Conservation (phyloP, 768 basidiomycete species). For the Suillus paluster region DNA sequence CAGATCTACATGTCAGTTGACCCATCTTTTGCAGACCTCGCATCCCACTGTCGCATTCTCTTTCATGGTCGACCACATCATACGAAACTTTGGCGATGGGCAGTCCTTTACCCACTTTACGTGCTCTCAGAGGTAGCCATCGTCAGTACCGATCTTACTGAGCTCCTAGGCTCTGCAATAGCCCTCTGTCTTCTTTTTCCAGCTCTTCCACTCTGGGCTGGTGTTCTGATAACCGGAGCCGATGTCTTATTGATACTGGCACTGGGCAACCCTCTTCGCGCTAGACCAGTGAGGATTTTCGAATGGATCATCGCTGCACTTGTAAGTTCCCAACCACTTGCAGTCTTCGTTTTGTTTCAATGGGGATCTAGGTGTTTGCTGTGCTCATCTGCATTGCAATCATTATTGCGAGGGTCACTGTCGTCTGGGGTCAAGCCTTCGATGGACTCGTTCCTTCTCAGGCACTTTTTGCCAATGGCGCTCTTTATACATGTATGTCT, state of each 20-base stretch:
- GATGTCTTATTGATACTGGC: slow-evolving; percentile 76
- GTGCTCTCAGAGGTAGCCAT: too few relatives aligned
- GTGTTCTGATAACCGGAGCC: slow-evolving; percentile 66
- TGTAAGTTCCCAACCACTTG: slow-evolving; percentile 43
- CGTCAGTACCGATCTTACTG: too few relatives aligned
- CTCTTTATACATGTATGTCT: slow-evolving; percentile 67
- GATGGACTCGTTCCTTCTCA: slow-evolving; percentile 77
- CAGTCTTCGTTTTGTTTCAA: slow-evolving; percentile 10
- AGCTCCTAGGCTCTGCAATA: too few relatives aligned
- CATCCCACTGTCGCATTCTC: too few relatives aligned
- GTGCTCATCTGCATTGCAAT: slow-evolving; percentile 81
- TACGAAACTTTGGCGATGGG: too few relatives aligned
- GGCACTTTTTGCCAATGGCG: slow-evolving; percentile 55
- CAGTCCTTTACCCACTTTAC: too few relatives aligned
- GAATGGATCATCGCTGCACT: too few relatives aligned
- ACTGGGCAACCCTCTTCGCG: slow-evolving; percentile 69
- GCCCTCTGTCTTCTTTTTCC: slow-evolving; percentile 79
- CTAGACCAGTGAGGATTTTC: slow-evolving; percentile 64
- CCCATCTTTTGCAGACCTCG: too few relatives aligned
- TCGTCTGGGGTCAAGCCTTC: slow-evolving; percentile 78
- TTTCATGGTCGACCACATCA: too few relatives aligned
- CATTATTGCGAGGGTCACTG: slow-evolving; percentile 70
- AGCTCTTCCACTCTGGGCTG: slow-evolving; percentile 66
- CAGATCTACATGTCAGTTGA: slow-evolving; percentile 19
- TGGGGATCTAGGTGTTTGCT: slow-evolving; percentile 53